These are phyloP conservation scores for Rhynchosporium secalis DNA, from an alignment of 2,329 filamentous ascomycete species.

Conservation along the genomic window DNA sequence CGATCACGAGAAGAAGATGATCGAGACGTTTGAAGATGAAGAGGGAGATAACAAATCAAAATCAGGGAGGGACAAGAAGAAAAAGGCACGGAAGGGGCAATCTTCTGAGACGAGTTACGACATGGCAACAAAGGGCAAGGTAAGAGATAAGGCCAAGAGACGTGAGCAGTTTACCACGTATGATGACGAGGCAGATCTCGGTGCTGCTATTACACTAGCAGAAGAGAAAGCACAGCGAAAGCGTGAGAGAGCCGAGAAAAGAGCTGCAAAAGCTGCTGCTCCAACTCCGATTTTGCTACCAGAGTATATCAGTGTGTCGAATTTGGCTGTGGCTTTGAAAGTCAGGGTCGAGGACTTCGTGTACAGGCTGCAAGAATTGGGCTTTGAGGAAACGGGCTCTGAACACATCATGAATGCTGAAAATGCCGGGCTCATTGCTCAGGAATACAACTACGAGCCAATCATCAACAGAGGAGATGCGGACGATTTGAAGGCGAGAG, in stretches of 20 bases:
- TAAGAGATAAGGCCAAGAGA: conserved; percentile 37
- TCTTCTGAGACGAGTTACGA: conserved; percentile 19
- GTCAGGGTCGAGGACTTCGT: conserved; percentile 72
- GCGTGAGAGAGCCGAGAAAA: conserved; percentile 37
- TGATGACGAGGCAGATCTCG: conserved; percentile 38
- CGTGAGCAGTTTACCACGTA: conserved; percentile 32
- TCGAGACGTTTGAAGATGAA: conserved; percentile 10
- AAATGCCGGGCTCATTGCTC: conserved; percentile 83
- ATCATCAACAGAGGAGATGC: conserved; percentile 66
- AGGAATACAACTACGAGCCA: conserved; percentile 91
- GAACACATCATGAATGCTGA: conserved; percentile 90
- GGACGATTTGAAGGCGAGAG: conserved; percentile 71
- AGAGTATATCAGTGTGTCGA: conserved; percentile 86
- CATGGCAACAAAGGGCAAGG: conserved; percentile 32
- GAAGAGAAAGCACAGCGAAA: conserved; percentile 45
- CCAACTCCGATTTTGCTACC: conserved; percentile 72
- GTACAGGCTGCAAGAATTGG: conserved; percentile 74
- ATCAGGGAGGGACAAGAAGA: conserved; percentile 18
- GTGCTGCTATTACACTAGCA: conserved; percentile 41
- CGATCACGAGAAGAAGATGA: background rate
- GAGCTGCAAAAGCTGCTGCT: conserved; percentile 45
- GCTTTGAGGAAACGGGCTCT: conserved; percentile 80
- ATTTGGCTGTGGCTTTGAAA: conserved; percentile 73
- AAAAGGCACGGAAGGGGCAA: conserved; percentile 15
- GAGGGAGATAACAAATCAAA: conserved; percentile 11